A percentile compares a stretch with the other conserved stretches of the same genome.
phyloP scores from a whole-genome alignment of 2,329 filamentous ascomycete species.

The Diplodia corticola region DNA sequence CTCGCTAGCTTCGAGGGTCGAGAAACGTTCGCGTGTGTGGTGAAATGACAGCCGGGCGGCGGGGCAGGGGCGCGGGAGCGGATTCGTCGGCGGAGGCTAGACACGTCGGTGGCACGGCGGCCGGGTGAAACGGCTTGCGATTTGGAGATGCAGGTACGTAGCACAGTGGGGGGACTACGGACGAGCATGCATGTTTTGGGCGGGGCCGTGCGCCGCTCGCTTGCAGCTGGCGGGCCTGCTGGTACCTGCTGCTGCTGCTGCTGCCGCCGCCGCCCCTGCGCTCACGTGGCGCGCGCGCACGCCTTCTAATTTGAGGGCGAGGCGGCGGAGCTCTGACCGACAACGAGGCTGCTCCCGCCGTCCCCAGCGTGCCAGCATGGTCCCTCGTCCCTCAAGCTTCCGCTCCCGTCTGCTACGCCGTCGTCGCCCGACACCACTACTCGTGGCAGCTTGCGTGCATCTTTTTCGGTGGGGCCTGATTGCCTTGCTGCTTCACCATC shows the following conservation, averaged over 20 bases:
- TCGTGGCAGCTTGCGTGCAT: neutral
- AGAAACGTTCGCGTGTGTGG: neutral
- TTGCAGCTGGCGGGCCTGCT: too few species aligned
- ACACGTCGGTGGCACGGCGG: neutral
- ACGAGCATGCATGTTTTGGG: neutral
- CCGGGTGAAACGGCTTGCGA: slow-evolving; percentile 8
- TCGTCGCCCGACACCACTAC: too few species aligned
- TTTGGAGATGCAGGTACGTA: too few species aligned
- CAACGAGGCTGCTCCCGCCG: too few species aligned
- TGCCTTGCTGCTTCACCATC: neutral
- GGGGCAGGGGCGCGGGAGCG: neutral
- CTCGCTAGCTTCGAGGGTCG: neutral
- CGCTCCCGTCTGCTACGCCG: neutral
- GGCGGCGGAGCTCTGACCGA: too few species aligned
- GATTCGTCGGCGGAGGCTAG: neutral
- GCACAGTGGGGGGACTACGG: neutral
- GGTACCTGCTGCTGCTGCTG: too few species aligned
- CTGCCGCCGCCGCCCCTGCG: too few species aligned
- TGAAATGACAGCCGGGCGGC: neutral
- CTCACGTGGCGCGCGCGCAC: too few species aligned
- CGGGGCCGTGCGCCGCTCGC: neutral
- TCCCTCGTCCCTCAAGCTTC: neutral
- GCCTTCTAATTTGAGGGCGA: neutral
- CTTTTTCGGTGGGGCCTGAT: neutral
- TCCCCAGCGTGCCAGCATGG: too few species aligned